Base-by-base conservation (phyloP, 2,329 filamentous ascomycete species). In the Spiromastix sp. region DNA sequence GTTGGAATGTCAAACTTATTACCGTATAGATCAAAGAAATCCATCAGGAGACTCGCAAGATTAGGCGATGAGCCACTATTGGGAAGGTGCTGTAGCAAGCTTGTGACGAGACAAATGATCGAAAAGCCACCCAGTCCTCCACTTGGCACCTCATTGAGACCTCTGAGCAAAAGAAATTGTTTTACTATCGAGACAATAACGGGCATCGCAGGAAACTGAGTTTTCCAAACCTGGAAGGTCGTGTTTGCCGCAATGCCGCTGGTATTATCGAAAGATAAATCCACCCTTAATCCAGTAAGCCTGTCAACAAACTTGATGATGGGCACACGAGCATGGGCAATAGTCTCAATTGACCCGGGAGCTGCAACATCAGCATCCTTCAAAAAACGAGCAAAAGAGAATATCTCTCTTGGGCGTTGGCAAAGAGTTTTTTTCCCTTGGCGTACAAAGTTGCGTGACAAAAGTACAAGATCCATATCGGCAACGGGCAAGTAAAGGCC, bases 101-200 rank as follows among this genome's bases (percentile, higher is more conserved):
- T 91, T 39, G 91, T 84, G 4, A 95, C 84, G 42, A 98, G 69
- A 64, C 91, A 98, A 37, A 89, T 95, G 44, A 93, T 81, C 1
- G 86, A 85, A 54, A 95, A 96, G 2, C 91, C 91, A 36, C 91
- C 91, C 34, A 98, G 77, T 2, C 91, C 91, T 37, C 91, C 91
- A 41, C 78, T 84, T 26, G 84, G 81, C 3, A 93, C 87, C 57
- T 98, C 91, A 48, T 95, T 95, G 34, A 95, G 67, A 1, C 80
- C 84, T 42, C 86, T 77, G 76, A 98, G 93, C 24, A 82, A 70
- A 17, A 98, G 66, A 40, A 93, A 87, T 46, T 98, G 91, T 63
- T 98, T 98, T 60, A 98, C 73, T 17, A 96, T 56, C 1, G 85
- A 80, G 24, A 94, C 85, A 16, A 98, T 66, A 26, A 84, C 74